Evolutionary conservation across 1,284 basidiomycete genomes (phyloP), one percentile per base, ranked within the genome.

Genomic region (Malassezia slooffiae): DNA sequence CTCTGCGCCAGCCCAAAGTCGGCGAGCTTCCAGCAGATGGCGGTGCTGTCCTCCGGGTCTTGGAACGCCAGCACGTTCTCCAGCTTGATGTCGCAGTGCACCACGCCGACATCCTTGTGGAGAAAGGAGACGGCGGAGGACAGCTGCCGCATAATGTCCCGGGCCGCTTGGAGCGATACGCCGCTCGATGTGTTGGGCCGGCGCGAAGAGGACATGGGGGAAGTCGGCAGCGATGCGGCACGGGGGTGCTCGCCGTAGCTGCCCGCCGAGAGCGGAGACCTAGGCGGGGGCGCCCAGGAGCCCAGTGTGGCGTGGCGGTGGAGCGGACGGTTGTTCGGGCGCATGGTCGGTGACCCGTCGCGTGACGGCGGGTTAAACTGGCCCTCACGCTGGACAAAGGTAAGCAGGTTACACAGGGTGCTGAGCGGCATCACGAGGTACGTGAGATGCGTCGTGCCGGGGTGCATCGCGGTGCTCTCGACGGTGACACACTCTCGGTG

Each of bases 61-160:
- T 76, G 75, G n/a, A 75, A 76, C 6, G 73, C 75, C 20, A 77
- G 67, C 32, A 77, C 75, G 58, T 77, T 77, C 51, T 75, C 75
- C 1, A 75, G 74, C 60, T 76, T 76, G 27, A 76, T 60, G 50
- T 76, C 75, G 56, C 75, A 75, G 47, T 76, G 75, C 1, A 76
- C 74, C 19, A 75, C 72, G 30, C 28, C 24, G 3, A 36, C 43
- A 21, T 37, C 34, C 20, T 32, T 44, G 36, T 44, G 43, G 8
- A 44, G 30, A 9, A 21, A 38, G n/a, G 33, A 26, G 10, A 44
- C 12, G 11, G 29, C 43, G 5, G 43, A 44, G 0, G 36, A 35
- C 11, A 39, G 7, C 26, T 44, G 43, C n/a, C 29, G 43, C 43
- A 44, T 33, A 16, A 44, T 39, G 17, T 15, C 15, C 9, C 36